Base-by-base conservation (phyloP, 768 basidiomycete species). In the Phaeolepiota aurea region DNA sequence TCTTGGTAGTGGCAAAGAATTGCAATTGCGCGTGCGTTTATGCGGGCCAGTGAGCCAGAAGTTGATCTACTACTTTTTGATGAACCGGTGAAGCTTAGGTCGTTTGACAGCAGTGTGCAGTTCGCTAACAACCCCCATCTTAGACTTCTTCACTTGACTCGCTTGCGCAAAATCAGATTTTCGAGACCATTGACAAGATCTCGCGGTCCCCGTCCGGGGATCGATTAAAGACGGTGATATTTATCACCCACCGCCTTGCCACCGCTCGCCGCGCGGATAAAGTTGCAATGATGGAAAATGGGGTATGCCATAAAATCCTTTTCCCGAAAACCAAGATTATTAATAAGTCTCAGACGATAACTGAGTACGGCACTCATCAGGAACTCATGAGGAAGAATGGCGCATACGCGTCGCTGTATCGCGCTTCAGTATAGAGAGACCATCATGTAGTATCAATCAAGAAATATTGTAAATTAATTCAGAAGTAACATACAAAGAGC, bases 231-330 rank as follows among this genome's bases (percentile, higher is more conserved):
- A 84, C 82, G 2, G 77, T 87, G 47, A 73, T 90, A 23, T 88
- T 83, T 61, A 85, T 89, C 52, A 89, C 87, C 4, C 87, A 90
- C 62, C 75, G 84, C 45, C 72, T 90, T 44, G 78, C 82, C 18
- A 84, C 82, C 33, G 86, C 87, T 14, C 79, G 85, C 2, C 76
- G 83, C 32, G 87, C 87, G 46, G 85, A 90, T 64, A 87, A 87
- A 61, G 76, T 88, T 48, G 86, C 83, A 32, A 83, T 87, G 79
- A 86, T 88, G 82, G 81, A 87, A 50, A 71, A 73, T 51, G 86
- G 86, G 59, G 73, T 75, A 58, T 50, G 62, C 54, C n/a, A n/a
- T n/a, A n/a, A n/a, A n/a, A n/a, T n/a, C n/a, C n/a, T n/a, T n/a
- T n/a, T n/a, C n/a, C n/a, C n/a, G n/a, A n/a, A n/a, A n/a, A n/a